These are phyloP conservation scores for Leptodontidium sp. DNA, from an alignment of 2,329 filamentous ascomycete genomes.

Conservation along the genomic window DNA sequence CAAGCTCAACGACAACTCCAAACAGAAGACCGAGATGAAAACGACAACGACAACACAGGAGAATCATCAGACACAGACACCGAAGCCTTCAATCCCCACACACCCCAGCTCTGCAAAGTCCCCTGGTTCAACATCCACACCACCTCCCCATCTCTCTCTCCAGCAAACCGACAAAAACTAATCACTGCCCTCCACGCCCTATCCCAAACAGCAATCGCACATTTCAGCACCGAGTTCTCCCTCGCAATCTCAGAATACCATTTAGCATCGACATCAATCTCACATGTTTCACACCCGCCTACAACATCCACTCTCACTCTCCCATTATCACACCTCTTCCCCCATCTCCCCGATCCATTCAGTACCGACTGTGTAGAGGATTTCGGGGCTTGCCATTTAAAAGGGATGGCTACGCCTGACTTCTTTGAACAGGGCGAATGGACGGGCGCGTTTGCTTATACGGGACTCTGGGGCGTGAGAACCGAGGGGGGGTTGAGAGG, in stretches of 20 bases:
- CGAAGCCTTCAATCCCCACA: too few species aligned
- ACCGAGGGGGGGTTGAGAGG: background rate
- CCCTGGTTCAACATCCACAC: slow-evolving; percentile 4
- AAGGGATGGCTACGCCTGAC: background rate
- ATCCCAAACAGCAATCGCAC: background rate
- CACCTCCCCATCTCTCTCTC: background rate
- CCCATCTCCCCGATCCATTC: background rate
- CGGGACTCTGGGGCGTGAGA: background rate
- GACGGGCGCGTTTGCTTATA: slow-evolving; percentile 5
- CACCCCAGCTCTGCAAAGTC: background rate
- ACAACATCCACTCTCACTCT: background rate
- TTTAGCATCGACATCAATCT: background rate
- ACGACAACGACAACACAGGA: background rate
- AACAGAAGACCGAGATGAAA: background rate
- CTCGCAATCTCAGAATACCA: background rate
- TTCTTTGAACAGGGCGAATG: background rate
- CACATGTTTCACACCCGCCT: background rate
- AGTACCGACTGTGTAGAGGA: background rate
- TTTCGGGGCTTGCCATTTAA: background rate
- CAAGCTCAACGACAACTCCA: background rate
- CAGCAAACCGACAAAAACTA: background rate
- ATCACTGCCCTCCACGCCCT: background rate
- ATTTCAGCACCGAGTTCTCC: background rate
- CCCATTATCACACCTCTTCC: background rate
- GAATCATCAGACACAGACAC: too few species aligned